Evolutionary conservation across 2,329 filamentous ascomycete species (phyloP), one percentile per base, ranked within the genome.

Genomic region (Epichloe typhina): DNA sequence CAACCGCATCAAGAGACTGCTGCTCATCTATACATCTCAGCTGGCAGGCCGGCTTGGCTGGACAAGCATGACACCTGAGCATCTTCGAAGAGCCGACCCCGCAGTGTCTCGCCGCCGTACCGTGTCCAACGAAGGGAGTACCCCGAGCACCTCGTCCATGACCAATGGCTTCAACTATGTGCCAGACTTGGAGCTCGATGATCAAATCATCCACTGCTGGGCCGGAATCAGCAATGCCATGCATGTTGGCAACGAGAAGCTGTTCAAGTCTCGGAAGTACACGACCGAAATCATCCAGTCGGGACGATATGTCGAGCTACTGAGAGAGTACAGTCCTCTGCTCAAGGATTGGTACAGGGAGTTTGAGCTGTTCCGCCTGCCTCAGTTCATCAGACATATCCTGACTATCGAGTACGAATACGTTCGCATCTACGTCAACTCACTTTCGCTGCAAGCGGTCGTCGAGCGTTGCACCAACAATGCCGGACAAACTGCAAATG

Each of bases 361-460:
- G 54, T 90, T 96, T 62, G 85, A 95, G 58, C 76, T 80, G n/a
- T 84, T 87, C 60, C 77, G 79, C 51, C 73, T 85, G 49, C 82
- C 82, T 2, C 77, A 72, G 21, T 84, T 77, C 55, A 83, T 82
- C 56, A 71, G 77, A 33, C 82, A 89, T 63, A 90, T 97, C 52
- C 73, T 98, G 33, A 84, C 82, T 7, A 96, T 97, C 57, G 93
- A 98, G 69, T 96, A 93, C 62, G 88, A 97, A 62, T 96, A 96
- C 63, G 88, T 91, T 26, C 81, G 91, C 60, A 86, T 96, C 47
- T 97, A 97, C 63, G 79, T 96, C 69, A 96, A 97, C 65, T 95
- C 90, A 1, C 74, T 98, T 2, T 90, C 90, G 2, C 72, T 98
- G 2, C 93, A 98, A 68, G 93, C 93, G 21, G 89, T 97, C 3